Percentiles rank a stretch among this genome's conserved stretches.
These are phyloP conservation scores for Torulaspora delbrueckii DNA, from an alignment of 805 yeast genomes.

Conservation along the genomic window DNA sequence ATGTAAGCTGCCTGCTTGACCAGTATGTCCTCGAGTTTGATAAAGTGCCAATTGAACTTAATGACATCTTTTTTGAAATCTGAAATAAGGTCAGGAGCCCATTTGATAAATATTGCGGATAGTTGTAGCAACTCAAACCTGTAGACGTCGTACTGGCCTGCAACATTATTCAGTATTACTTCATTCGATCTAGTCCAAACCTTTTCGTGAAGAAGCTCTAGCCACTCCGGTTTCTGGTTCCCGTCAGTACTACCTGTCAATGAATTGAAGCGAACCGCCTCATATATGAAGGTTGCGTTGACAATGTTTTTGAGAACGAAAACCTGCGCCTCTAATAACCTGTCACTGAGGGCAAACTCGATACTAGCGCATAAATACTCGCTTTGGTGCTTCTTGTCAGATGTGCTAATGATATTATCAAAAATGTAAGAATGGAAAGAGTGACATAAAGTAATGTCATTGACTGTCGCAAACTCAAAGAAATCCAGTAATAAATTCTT, in stretches of 20 bases:
- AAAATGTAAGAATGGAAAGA: constrained; percentile 55
- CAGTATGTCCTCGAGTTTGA: constrained; percentile 80
- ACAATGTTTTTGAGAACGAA: constrained; percentile 59
- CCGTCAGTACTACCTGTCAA: constrained; percentile 37
- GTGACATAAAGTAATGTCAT: constrained; percentile 30
- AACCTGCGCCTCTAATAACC: constrained; percentile 50
- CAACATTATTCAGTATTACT: constrained; percentile 40
- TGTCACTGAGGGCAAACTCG: constrained; percentile 44
- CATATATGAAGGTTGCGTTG: constrained; percentile 60
- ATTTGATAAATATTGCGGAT: constrained; percentile 69
- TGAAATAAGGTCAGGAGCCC: constrained; percentile 54
- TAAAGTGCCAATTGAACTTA: constrained; percentile 90
- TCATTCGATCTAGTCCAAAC: constrained; percentile 69
- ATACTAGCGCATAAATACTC: constrained; percentile 49
- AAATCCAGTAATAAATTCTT: constrained; percentile 37
- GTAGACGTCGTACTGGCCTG: constrained; percentile 69
- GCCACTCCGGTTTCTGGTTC: constrained; percentile 50
- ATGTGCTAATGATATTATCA: constrained; percentile 47
- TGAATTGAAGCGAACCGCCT: constrained; percentile 47
- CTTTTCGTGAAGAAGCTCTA: constrained; percentile 52
- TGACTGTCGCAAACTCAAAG: constrained; percentile 36
- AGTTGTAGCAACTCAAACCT: constrained; percentile 75
- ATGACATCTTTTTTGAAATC: constrained; percentile 77
- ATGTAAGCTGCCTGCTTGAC: constrained; percentile 92
- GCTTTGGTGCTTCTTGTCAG: constrained; percentile 45